A percentile compares a stretch with the other conserved stretches of the same genome.
phyloP scores from a whole-genome alignment of 2,329 filamentous ascomycete genomes.

The Fusarium secorum region DNA sequence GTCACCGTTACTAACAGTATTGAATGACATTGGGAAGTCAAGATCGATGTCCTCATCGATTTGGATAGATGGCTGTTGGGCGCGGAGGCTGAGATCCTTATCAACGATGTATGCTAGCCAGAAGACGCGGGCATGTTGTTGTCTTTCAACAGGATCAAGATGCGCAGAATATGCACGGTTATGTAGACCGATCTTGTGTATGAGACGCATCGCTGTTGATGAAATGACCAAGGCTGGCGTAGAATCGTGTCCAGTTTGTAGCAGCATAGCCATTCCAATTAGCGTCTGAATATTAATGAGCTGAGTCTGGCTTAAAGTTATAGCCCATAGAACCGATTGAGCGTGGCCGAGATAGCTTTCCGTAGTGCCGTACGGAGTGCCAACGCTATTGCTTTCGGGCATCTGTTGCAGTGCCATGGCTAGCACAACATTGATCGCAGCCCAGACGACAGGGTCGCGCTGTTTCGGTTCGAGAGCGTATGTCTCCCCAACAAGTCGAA shows the following conservation, averaged over 20 bases:
- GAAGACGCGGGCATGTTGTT: not conserved
- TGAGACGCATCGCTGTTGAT: not conserved
- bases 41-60: conserved; percentile 1
- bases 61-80: conserved; percentile 4
- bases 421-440: conserved; percentile 5
- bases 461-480: not conserved
- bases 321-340: not conserved
- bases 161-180: not conserved
- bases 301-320: not conserved
- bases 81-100: not conserved
- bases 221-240: not conserved
- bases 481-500: not conserved
- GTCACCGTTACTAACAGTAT: not conserved
- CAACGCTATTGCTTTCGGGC: not conserved
- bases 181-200: conserved; percentile 4
- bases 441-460: not conserved
- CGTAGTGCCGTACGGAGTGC: not conserved
- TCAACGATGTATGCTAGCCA: conserved; percentile 8
- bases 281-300: conserved; percentile 6
- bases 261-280: conserved; percentile 6
- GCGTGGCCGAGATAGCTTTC: not conserved
- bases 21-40: not conserved
- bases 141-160: not conserved
- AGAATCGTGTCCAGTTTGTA: not conserved
- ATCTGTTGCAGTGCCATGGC: conserved; percentile 5